Evolutionary conservation across 441 rosid species (phyloP).

Genomic region (Metrosideros polymorpha): DNA sequence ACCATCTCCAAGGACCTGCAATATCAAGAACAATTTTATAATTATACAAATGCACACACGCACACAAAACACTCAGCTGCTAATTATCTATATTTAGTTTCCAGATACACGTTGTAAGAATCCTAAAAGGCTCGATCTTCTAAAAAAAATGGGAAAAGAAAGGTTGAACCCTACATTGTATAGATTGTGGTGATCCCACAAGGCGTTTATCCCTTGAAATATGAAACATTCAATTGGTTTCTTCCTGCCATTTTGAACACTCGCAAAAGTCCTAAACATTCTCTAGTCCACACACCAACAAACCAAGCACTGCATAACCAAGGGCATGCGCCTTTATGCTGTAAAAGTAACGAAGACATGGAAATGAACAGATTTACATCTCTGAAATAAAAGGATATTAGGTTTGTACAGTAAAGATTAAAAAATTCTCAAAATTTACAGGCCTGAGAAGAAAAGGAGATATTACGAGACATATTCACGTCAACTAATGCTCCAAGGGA

Average conservation of each 20-base stretch:
- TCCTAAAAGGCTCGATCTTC: neutral
- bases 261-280: neutral
- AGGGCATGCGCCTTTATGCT: neutral
- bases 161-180: neutral
- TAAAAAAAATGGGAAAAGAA: neutral
- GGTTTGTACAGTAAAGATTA: neutral
- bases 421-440: neutral
- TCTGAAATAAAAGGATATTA: neutral
- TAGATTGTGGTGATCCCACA: neutral
- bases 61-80: neutral
- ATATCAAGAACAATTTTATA: neutral
- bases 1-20: constrained; percentile 43
- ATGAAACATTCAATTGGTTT: neutral
- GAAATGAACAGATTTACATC: neutral
- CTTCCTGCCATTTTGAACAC: neutral
- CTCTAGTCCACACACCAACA: neutral
- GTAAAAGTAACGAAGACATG: neutral
- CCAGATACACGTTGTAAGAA: neutral
- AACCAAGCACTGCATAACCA: neutral
- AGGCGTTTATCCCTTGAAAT: neutral
- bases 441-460: neutral
- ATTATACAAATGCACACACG: neutral
- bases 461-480: neutral
- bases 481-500: neutral
- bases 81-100: neutral